These are phyloP conservation scores for Protomyces inundatus DNA, from an alignment of 1,139 yeast genomes.

Conservation along the genomic window DNA sequence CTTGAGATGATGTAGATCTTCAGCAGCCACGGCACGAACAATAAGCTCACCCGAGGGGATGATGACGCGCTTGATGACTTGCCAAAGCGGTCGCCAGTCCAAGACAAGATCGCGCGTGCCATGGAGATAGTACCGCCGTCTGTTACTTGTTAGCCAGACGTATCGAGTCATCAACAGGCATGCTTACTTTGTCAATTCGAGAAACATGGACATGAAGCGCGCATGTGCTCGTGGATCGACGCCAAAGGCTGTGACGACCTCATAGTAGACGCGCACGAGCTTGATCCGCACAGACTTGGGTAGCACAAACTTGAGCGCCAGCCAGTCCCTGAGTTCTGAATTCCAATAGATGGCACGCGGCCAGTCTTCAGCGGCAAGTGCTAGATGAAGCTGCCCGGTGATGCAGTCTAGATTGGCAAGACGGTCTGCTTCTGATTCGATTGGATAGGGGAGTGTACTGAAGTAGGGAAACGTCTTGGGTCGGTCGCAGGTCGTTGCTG, in stretches of 20 bases:
- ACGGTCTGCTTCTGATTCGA: conserved; percentile 65
- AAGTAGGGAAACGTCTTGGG: conserved; percentile 51
- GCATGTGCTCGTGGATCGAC: conserved; percentile 62
- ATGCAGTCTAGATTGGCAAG: conserved; percentile 74
- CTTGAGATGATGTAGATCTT: conserved; percentile 22
- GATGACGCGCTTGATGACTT: conserved; percentile 27
- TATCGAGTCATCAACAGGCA: conserved; percentile 63
- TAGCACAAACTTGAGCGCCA: conserved; percentile 73
- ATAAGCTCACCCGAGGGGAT: conserved; percentile 30
- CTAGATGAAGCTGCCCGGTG: conserved; percentile 69
- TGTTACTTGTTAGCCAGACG: conserved; percentile 42
- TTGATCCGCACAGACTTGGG: conserved; percentile 61
- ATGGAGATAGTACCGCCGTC: conserved; percentile 38
- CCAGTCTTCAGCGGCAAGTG: conserved; percentile 69
- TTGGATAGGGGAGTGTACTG: conserved; percentile 65
- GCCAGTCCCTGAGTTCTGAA: conserved; percentile 73
- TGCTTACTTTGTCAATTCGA: conserved; percentile 21
- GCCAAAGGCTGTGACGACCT: conserved; percentile 59
- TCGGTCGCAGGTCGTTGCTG: background rate
- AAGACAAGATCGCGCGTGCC: conserved; percentile 41
- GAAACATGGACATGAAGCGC: conserved; percentile 36
- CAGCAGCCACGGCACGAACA: conserved; percentile 23
- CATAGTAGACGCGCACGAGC: conserved; percentile 66
- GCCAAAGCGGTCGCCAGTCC: conserved; percentile 32
- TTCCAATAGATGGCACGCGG: conserved; percentile 80